A percentile compares a stretch with the other conserved stretches of the same genome.
Evolutionary conservation across 306 rosid genomes (phyloP).

Genomic region (Sicyos edulis): DNA sequence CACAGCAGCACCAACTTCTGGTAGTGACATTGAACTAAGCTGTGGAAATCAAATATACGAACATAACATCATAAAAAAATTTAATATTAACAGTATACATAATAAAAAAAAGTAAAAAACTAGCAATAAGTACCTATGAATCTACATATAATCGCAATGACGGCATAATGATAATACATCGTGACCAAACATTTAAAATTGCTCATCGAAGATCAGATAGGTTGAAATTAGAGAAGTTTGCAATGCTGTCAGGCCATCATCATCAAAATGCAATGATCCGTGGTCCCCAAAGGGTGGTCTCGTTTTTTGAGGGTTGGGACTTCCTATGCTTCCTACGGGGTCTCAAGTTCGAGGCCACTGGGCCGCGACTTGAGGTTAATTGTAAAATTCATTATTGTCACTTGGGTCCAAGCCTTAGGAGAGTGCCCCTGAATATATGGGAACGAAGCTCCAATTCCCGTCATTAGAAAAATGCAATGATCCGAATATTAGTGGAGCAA

Average conservation of each 20-base stretch:
- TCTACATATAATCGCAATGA: neutral
- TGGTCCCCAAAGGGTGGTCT: neutral
- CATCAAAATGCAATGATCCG: neutral
- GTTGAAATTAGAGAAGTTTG: neutral
- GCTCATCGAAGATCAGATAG: neutral
- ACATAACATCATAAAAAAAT: neutral
- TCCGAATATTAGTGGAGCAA: neutral
- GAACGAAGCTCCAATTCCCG: no score
- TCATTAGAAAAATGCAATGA: neutral
- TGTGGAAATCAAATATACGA: constrained; percentile 30
- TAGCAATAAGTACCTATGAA: neutral
- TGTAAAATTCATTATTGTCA: no score
- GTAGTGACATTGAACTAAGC: constrained; percentile 49
- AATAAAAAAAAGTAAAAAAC: no score
- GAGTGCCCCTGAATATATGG: no score
- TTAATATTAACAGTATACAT: no score
- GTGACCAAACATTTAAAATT: neutral
- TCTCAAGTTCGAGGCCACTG: no score
- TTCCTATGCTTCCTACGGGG: no score
- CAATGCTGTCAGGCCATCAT: neutral
- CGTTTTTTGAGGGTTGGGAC: no score
- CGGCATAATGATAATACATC: neutral
- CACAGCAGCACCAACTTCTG: constrained; percentile 71
- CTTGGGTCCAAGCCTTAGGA: no score
- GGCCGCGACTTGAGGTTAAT: no score